Percentiles rank a stretch among this genome's conserved stretches.
These are phyloP conservation scores for Rubia yunnanensis DNA, from an alignment of 257 asterid species.

Conservation along the genomic window DNA sequence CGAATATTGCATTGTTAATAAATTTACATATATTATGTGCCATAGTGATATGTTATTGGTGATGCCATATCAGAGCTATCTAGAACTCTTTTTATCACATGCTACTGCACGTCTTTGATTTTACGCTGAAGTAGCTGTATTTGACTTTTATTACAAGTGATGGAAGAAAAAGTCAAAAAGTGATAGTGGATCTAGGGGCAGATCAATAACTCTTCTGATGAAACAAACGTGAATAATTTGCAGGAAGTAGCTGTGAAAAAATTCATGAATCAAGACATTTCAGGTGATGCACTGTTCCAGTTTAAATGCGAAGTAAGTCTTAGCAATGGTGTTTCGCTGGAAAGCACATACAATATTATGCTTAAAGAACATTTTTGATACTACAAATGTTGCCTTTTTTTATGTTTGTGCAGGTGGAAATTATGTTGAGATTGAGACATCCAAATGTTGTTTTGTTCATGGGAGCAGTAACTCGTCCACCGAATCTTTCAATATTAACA, in stretches of 20 bases:
- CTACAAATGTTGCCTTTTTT: constrained; percentile 2
- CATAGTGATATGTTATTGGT: neutral
- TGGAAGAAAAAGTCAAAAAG: neutral
- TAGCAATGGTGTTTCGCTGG: neutral
- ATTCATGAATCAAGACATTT: constrained; percentile 93
- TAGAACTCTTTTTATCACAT: neutral
- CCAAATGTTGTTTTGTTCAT: constrained; percentile 96
- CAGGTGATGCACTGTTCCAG: constrained; percentile 85
- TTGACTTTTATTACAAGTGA: neutral
- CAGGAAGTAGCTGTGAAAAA: constrained; percentile 99
- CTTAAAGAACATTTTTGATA: neutral
- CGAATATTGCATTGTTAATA: neutral
- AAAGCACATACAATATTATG: neutral
- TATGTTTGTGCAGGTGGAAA: constrained; percentile 54
- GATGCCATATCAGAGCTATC: neutral
- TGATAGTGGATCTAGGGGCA: neutral
- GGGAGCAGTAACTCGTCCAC: constrained; percentile 97
- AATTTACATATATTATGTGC: neutral
- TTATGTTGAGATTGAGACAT: constrained; percentile 94
- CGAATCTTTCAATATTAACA: constrained; percentile 88
- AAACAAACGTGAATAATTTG: constrained; percentile 13
- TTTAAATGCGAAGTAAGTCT: constrained; percentile 77
- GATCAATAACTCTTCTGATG: neutral
- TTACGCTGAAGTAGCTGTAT: neutral
- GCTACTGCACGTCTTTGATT: neutral